Base-by-base conservation (phyloP, 2,329 filamentous ascomycete species). In the Diaporthe aspalathi region DNA sequence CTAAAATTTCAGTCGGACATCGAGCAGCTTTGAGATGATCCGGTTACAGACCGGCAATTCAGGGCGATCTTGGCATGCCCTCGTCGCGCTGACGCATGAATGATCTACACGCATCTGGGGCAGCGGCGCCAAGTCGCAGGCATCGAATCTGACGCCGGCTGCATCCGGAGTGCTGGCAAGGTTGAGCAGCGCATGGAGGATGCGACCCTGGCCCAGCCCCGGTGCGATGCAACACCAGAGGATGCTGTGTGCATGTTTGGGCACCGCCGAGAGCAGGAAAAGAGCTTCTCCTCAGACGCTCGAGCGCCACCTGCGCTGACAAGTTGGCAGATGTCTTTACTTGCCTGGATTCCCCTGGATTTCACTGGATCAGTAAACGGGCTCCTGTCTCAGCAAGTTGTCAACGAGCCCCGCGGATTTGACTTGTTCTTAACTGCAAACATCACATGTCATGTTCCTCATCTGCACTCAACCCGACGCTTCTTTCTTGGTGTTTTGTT, bases 71-170 rank as follows among this genome's bases (percentile, higher is more conserved):
- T 49, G 57, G 57, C 43, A 32, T 24, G 57, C 56, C 43, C 20
- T 49, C 17, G 43, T 5, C 60, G 43, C 43, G 20, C 43, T 35
- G 43, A 20, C 4, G 60, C 60, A 63, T 63, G 60, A 63, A 63
- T 49, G 60, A 63, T 50, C 60, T 63, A 49, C 60, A 63, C 24
- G 60, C 43, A 63, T 49, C 43, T 63, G 60, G 60, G 43, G 60
- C 60, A 63, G 43, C 60, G 60, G 27, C 60, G 60, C 60, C 43
- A 49, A 49, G 60, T 49, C 60, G 29, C 60, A 63, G 54, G 43
- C 60, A 49, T 27, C 60, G 60, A 63, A 49, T 63, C 60, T 50
- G 60, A 63, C 60, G 43, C 60, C 60, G 57, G 57, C 27, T 35
- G 43, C 40, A 63, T 49, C 40, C 57, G 60, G 60, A 63, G 24